Percentiles rank a stretch among this genome's conserved stretches.
Evolutionary conservation across 2,329 filamentous ascomycete species (phyloP).

Genomic region (Ambrosiella xylebori): DNA sequence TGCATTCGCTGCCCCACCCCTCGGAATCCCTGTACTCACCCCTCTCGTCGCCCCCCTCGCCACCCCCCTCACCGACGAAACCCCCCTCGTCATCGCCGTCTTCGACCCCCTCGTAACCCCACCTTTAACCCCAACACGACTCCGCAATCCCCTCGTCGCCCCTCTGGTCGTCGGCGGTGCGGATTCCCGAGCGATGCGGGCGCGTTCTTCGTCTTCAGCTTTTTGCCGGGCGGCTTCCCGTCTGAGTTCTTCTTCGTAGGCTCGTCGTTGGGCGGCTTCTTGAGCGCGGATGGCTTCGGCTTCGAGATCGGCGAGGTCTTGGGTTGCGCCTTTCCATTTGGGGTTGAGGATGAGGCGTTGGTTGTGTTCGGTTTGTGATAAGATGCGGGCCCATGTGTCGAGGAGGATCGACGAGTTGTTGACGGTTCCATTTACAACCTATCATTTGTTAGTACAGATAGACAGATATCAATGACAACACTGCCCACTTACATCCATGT

Average conservation of each 20-base stretch:
- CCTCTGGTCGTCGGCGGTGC: neutral
- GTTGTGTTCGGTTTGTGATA: constrained; percentile 95
- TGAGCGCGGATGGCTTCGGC: constrained; percentile 57
- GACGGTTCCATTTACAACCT: constrained; percentile 77
- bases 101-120: neutral
- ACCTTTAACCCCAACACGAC: neutral
- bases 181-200: constrained; percentile 17
- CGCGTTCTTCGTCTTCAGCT: constrained; percentile 42
- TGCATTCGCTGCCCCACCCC: constrained; percentile 14
- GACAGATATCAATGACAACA: neutral
- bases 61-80: neutral
- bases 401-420: constrained; percentile 74
- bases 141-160: neutral
- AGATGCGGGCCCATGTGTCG: constrained; percentile 88
- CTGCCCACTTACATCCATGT: constrained; percentile 50
- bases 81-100: neutral
- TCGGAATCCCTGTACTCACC: constrained; percentile 15
- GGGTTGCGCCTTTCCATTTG: constrained; percentile 72
- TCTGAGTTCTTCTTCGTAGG: constrained; percentile 61
- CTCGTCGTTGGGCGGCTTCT: constrained; percentile 60
- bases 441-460: neutral
- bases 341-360: constrained; percentile 80
- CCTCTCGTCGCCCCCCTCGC: neutral
- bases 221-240: constrained; percentile 51
- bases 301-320: constrained; percentile 76